Conservation (phyloP, 345 rosid genomes). For the Salix purpurea region DNA sequence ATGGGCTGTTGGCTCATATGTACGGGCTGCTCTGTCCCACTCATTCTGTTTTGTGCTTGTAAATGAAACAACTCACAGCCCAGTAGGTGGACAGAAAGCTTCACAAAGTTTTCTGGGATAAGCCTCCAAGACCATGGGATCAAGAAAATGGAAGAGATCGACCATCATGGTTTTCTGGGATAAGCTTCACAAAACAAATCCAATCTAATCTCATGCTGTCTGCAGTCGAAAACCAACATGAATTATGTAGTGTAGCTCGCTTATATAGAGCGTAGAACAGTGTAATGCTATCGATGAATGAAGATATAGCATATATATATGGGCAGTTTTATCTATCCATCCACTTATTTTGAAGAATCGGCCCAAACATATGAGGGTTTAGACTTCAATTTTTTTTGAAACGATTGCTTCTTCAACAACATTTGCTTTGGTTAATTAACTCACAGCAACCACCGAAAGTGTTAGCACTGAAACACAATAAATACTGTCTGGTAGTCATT, state of each 20-base stretch:
- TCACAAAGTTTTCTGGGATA: neutral
- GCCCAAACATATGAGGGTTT: neutral
- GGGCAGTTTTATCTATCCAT: neutral
- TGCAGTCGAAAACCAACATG: neutral
- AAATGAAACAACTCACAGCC: neutral
- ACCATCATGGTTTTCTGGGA: neutral
- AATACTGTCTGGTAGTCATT: neutral
- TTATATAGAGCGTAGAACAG: neutral
- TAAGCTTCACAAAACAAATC: too few relatives aligned
- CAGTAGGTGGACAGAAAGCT: neutral
- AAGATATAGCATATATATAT: neutral
- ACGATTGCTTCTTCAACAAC: neutral
- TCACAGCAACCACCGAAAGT: neutral
- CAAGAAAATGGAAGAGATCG: neutral
- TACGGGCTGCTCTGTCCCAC: neutral
- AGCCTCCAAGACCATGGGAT: neutral
- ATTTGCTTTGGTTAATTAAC: neutral
- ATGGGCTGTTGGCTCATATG: neutral
- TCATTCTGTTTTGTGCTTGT: neutral
- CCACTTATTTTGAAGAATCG: neutral
- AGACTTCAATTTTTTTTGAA: neutral
- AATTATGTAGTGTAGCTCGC: neutral
- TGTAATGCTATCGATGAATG: neutral
- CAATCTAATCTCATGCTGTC: neutral
- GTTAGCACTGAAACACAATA: neutral